Evolutionary conservation across 2,329 filamentous ascomycete species (phyloP).

Genomic region (Clathrospora elynae): DNA sequence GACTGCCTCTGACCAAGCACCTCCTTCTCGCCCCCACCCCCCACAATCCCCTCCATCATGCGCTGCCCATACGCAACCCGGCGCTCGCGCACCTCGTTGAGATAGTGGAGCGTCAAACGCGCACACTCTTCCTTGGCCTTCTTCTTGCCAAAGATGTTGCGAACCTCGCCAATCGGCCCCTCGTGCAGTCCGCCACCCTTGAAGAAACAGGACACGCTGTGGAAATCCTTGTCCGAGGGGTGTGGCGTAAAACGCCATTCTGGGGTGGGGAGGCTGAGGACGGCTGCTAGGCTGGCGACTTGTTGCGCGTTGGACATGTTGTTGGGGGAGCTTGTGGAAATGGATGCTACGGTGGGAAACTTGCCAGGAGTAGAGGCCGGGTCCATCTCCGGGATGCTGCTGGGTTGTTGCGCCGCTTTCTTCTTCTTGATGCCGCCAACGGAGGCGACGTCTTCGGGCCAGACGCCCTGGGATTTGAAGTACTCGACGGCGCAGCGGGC

Average conservation of each 20-base stretch:
- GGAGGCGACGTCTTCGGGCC: conserved; percentile 29
- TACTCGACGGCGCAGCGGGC: conserved; percentile 50
- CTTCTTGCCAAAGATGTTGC: conserved; percentile 55
- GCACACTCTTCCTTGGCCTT: conserved; percentile 57
- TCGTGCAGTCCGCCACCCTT: conserved; percentile 22
- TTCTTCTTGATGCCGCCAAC: conserved; percentile 43
- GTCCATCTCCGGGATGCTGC: no score
- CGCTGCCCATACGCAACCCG: conserved; percentile 23
- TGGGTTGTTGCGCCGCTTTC: conserved; percentile 11
- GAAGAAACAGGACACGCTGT: conserved; percentile 48
- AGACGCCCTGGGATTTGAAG: conserved; percentile 45
- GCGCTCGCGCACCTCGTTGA: conserved; percentile 43
- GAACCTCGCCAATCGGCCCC: conserved; percentile 50
- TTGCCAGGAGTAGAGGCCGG: no score
- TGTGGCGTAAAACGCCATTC: conserved; percentile 22
- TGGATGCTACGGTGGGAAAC: background rate
- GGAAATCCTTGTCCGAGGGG: conserved; percentile 32
- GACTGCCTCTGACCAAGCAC: conserved; percentile 1
- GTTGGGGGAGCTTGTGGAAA: background rate
- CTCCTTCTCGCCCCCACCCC: conserved; percentile 2
- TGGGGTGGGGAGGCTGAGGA: conserved; percentile 31
- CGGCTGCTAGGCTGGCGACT: conserved; percentile 25
- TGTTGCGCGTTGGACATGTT: conserved; percentile 20
- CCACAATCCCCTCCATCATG: conserved; percentile 22
- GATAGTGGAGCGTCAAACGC: conserved; percentile 46